Base-by-base conservation (phyloP, 2,329 filamentous ascomycete species). In the Colletotrichum tanaceti region DNA sequence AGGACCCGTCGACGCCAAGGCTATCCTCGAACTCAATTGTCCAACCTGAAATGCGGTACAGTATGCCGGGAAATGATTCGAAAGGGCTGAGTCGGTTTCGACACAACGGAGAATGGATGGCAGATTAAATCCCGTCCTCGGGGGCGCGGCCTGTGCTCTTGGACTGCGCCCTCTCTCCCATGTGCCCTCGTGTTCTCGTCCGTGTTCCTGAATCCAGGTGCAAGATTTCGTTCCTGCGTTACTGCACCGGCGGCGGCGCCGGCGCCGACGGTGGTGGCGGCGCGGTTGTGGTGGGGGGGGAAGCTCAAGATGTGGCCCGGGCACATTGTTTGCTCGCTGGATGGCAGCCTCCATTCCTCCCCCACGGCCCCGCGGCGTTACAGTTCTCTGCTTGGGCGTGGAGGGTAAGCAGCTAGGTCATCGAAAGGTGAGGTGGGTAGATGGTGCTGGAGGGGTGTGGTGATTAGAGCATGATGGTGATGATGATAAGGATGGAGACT, bases 191-290 rank as follows among this genome's bases (percentile, higher is more conserved):
- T 22, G 28, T 49, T n/a, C 41, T 35, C 22, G 49, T 47, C n/a
- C 49, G 20, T 18, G 32, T 63, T 18, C 63, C 60, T 64, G 47
- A 64, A 50, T 50, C 58, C 47, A 58, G 50, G 41, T 59, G 54
- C 61, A 61, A 61, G 66, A 49, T 24, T 46, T 60, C 43, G 66
- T 69, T 70, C 67, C 63, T 70, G 63, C 65, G 43, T 62, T 44
- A 16, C 47, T 62, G 59, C 59, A 64, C 54, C 66, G 62, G 41
- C 47, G 47, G 18, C 35, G 63, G 28, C 39, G 24, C 35, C 41
- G 55, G 32, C 39, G 24, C 35, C 41, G 55, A 32, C 28, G 49
- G 24, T 39, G 54, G 38, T 16, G 43, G 22, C 49, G 63, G 41
- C 58, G 50, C 52, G 55, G 66, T 38, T 18, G 32, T 28, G 58